Conservation (phyloP, 2,329 filamentous ascomycete genomes). For the Aspergillus ruber region DNA sequence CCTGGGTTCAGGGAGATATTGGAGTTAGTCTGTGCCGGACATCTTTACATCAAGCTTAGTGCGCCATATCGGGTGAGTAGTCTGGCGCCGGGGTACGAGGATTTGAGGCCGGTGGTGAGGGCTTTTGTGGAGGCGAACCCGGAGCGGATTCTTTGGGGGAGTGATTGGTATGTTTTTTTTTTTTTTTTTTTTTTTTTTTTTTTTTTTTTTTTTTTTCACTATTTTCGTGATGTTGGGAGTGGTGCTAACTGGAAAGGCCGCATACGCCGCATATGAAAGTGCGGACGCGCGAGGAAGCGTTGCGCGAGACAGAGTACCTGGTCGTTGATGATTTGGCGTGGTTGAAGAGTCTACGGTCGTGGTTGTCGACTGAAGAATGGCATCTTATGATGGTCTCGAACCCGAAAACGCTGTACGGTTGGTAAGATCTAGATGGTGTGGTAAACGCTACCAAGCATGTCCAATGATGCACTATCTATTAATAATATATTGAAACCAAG, state of each 20-base stretch:
- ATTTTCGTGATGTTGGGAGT: background rate
- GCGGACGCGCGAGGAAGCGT: constrained; percentile 25
- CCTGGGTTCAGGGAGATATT: constrained; percentile 25
- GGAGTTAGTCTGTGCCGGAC: constrained; percentile 23
- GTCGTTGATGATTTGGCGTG: constrained; percentile 21
- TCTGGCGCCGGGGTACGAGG: constrained; percentile 23
- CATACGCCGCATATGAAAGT: constrained; percentile 35
- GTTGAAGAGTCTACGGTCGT: constrained; percentile 19
- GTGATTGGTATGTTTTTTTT: constrained; percentile 25
- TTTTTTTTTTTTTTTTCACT: too few species aligned
- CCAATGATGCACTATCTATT: too few species aligned
- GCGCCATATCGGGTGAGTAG: constrained; percentile 32
- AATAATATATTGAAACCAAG: too few species aligned
- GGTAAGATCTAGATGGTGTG: background rate
- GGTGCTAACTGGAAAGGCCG: constrained; percentile 17
- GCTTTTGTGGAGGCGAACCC: constrained; percentile 29
- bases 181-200: too few species aligned
- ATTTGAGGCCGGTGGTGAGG: constrained; percentile 25
- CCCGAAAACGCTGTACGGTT: constrained; percentile 14
- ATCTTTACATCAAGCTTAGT: constrained; percentile 34
- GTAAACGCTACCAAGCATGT: too few species aligned
- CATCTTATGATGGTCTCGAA: constrained; percentile 18
- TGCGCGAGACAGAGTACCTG: constrained; percentile 25
- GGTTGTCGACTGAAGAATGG: constrained; percentile 20
- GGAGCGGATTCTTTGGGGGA: constrained; percentile 30